These are phyloP conservation scores for Lodderomyces margitis DNA, from an alignment of 1,139 yeast species.

Conservation along the genomic window DNA sequence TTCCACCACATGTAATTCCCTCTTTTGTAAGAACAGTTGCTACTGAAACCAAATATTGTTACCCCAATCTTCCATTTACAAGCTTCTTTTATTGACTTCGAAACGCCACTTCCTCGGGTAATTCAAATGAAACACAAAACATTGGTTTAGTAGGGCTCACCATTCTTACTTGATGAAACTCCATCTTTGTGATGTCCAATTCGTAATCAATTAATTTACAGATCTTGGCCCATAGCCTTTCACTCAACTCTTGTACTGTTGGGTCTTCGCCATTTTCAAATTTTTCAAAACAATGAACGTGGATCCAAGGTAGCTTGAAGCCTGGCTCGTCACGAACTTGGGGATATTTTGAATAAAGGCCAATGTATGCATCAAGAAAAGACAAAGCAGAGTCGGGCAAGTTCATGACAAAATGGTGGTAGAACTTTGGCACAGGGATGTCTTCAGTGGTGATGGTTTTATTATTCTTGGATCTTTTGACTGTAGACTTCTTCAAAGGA, in stretches of 20 bases:
- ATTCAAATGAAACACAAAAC: constrained; percentile 80
- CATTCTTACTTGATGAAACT: constrained; percentile 81
- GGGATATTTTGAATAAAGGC: constrained; percentile 52
- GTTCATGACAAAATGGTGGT: constrained; percentile 87
- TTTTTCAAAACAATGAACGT: constrained; percentile 93
- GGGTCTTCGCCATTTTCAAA: constrained; percentile 63
- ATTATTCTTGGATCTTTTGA: constrained; percentile 26
- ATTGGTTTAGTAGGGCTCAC: constrained; percentile 97
- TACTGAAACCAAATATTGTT: neutral
- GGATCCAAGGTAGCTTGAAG: constrained; percentile 69
- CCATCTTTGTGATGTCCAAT: constrained; percentile 45
- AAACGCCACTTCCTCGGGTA: constrained; percentile 81
- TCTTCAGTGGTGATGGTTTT: constrained; percentile 30
- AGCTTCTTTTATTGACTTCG: constrained; percentile 14
- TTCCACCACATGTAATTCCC: too few species aligned
- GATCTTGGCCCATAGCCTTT: constrained; percentile 61
- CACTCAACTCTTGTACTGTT: constrained; percentile 69
- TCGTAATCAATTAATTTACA: constrained; percentile 50
- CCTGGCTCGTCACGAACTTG: constrained; percentile 36
- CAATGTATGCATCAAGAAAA: constrained; percentile 75
- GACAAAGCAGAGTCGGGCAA: constrained; percentile 90
- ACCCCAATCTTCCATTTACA: constrained; percentile 1
- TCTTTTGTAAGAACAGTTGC: too few species aligned
- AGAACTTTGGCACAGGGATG: constrained; percentile 54
- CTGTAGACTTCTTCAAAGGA: constrained; percentile 28